These are phyloP conservation scores for Saccharomyces hybrid DNA, from an alignment of 1,139 yeast genomes.

Conservation along the genomic window DNA sequence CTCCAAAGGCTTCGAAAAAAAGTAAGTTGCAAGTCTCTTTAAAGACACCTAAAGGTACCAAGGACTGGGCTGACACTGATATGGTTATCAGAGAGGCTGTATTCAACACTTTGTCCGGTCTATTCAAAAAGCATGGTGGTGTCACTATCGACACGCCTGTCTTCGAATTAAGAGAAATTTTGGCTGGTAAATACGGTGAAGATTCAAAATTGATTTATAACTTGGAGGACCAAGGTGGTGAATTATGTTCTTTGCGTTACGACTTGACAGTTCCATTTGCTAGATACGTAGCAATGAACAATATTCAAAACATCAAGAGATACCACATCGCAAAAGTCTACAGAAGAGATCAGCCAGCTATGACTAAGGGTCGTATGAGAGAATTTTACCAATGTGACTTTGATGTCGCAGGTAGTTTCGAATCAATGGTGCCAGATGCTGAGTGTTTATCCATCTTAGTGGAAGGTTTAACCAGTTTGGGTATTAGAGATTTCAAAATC, in stretches of 20 bases:
- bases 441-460: slow-evolving; percentile 75
- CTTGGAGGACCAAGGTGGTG: slow-evolving; percentile 98
- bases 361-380: slow-evolving; percentile 99
- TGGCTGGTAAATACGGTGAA: slow-evolving; percentile 96
- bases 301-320: slow-evolving; percentile 79
- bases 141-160: slow-evolving; percentile 98
- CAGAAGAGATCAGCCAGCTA: slow-evolving; percentile 98
- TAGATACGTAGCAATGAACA: slow-evolving; percentile 91
- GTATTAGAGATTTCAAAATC: slow-evolving; percentile 80
- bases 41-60: slow-evolving; percentile 95
- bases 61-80: slow-evolving; percentile 97
- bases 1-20: slow-evolving; percentile 21
- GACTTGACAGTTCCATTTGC: slow-evolving; percentile 98
- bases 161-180: slow-evolving; percentile 86
- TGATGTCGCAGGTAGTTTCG: slow-evolving; percentile 89
- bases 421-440: slow-evolving; percentile 92
- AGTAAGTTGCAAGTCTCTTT: slow-evolving; percentile 53
- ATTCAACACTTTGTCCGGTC: slow-evolving; percentile 57
- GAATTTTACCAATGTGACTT: slow-evolving; percentile 98
- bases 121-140: slow-evolving; percentile 94
- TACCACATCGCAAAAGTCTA: slow-evolving; percentile 96
- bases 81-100: slow-evolving; percentile 90
- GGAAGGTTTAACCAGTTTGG: slow-evolving; percentile 77
- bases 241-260: slow-evolving; percentile 85
- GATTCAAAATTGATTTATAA: slow-evolving; percentile 93